Conservation (phyloP, 352 stramenopile species). For the Phytophthora tentaculata region DNA sequence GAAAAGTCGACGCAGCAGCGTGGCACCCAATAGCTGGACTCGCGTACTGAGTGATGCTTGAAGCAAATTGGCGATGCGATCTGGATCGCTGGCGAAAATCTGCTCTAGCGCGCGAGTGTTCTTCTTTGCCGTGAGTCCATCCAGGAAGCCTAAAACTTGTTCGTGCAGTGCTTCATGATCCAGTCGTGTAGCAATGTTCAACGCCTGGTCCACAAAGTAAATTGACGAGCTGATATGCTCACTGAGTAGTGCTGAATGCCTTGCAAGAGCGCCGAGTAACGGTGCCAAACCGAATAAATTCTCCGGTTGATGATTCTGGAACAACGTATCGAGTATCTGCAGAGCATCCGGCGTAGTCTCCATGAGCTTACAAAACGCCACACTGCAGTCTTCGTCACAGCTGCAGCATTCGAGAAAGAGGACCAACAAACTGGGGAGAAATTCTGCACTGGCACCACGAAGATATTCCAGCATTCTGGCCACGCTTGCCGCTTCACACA, state of each 20-base stretch:
- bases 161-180: conserved; percentile 46
- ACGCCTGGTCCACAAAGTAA: conserved; percentile 43
- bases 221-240: conserved; percentile 37
- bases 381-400: conserved; percentile 20
- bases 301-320: conserved; percentile 47
- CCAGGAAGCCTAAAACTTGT: conserved; percentile 58
- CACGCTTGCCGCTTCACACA: conserved; percentile 37
- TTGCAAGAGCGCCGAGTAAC: conserved; percentile 50
- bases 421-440: conserved; percentile 44
- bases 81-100: conserved; percentile 52
- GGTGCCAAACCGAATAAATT: conserved; percentile 50
- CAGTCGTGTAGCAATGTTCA: conserved; percentile 44
- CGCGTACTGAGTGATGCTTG: conserved; percentile 38
- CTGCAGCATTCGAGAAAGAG: conserved; percentile 49
- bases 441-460: conserved; percentile 30
- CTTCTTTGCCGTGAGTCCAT: conserved; percentile 53
- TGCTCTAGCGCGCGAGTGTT: conserved; percentile 49
- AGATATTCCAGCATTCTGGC: conserved; percentile 42
- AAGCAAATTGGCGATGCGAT: conserved; percentile 65
- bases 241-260: conserved; percentile 37
- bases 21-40: conserved; percentile 41
- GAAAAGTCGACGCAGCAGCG: conserved; percentile 60
- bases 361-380: conserved; percentile 49
- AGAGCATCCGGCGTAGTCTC: conserved; percentile 32
- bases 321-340: conserved; percentile 41